A percentile compares a stretch with the other conserved stretches of the same genome.
Evolutionary conservation across 345 rosid species (phyloP).

Genomic region (Hibiscus trionum): DNA sequence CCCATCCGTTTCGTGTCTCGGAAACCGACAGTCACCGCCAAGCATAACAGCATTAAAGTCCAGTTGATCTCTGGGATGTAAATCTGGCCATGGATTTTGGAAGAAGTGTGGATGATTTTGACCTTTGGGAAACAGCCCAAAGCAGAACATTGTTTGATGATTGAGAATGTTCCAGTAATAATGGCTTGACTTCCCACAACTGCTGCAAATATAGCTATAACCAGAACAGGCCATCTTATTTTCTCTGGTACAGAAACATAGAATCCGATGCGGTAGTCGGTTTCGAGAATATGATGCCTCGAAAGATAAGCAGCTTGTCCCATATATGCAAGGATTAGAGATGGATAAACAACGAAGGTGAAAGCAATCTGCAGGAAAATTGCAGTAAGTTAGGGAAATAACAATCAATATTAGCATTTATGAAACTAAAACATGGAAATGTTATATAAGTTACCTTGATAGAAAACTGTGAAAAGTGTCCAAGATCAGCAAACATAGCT

Average conservation of each 20-base stretch:
- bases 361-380: conserved; percentile 70
- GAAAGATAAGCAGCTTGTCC: conserved; percentile 98
- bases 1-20: conserved; percentile 85
- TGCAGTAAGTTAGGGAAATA: not conserved
- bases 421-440: not conserved
- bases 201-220: conserved; percentile 87
- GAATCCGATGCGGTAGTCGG: conserved; percentile 69
- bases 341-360: conserved; percentile 82
- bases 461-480: conserved; percentile 89
- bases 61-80: conserved; percentile 97
- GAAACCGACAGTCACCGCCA: conserved; percentile 90
- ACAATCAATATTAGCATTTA: not conserved
- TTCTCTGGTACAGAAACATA: conserved; percentile 95
- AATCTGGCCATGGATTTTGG: conserved; percentile 88
- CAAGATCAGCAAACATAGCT: conserved; percentile 99
- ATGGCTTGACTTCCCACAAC: conserved; percentile 97
- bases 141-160: conserved; percentile 90
- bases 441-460: conserved; percentile 45
- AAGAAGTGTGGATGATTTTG: conserved; percentile 85
- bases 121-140: conserved; percentile 92
- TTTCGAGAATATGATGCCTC: conserved; percentile 55
- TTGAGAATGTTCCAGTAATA: conserved; percentile 94
- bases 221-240: conserved; percentile 94
- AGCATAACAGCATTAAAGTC: conserved; percentile 87
- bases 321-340: conserved; percentile 95